Percentiles rank a stretch among this genome's conserved stretches.
Evolutionary conservation across 2,329 filamentous ascomycete genomes (phyloP).

Genomic region (Chalaropsis thielavioides): DNA sequence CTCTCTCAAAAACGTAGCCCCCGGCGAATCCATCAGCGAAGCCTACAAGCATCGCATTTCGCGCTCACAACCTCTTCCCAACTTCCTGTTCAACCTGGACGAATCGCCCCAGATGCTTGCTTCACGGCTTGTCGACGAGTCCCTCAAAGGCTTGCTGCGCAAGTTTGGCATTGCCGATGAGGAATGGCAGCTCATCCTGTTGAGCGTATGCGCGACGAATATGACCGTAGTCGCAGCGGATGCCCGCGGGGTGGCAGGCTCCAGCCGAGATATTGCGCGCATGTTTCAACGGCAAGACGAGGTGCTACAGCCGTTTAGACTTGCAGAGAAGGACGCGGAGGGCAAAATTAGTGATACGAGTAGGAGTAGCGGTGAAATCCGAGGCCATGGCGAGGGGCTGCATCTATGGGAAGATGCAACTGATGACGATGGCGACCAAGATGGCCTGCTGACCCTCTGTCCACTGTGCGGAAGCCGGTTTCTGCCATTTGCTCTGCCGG

Average conservation of each 20-base stretch:
- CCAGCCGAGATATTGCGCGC: slow-evolving; percentile 60
- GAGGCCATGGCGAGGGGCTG: slow-evolving; percentile 23
- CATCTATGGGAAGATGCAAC: slow-evolving; percentile 24
- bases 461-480: slow-evolving; percentile 38
- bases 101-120: slow-evolving; percentile 45
- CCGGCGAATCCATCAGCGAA: slow-evolving; percentile 3
- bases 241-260: slow-evolving; percentile 29
- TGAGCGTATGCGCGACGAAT: slow-evolving; percentile 81
- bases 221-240: slow-evolving; percentile 49
- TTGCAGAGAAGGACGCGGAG: slow-evolving; percentile 27
- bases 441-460: slow-evolving; percentile 27
- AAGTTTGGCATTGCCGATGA: slow-evolving; percentile 54
- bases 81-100: slow-evolving; percentile 53
- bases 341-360: slow-evolving; percentile 18
- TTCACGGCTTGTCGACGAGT: slow-evolving; percentile 54
- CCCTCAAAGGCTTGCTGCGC: slow-evolving; percentile 56
- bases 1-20: slow-evolving; percentile 37
- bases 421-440: slow-evolving; percentile 19
- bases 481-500: slow-evolving; percentile 42
- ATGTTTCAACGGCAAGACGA: slow-evolving; percentile 72
- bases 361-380: slow-evolving; percentile 18
- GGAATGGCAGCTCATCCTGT: slow-evolving; percentile 63
- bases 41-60: slow-evolving; percentile 42
- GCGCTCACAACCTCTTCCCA: slow-evolving; percentile 57
- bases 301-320: slow-evolving; percentile 51